Evolutionary conservation across 1,284 basidiomycete genomes (phyloP), one percentile per base, ranked within the genome.

Genomic region (Naganishia sp.): DNA sequence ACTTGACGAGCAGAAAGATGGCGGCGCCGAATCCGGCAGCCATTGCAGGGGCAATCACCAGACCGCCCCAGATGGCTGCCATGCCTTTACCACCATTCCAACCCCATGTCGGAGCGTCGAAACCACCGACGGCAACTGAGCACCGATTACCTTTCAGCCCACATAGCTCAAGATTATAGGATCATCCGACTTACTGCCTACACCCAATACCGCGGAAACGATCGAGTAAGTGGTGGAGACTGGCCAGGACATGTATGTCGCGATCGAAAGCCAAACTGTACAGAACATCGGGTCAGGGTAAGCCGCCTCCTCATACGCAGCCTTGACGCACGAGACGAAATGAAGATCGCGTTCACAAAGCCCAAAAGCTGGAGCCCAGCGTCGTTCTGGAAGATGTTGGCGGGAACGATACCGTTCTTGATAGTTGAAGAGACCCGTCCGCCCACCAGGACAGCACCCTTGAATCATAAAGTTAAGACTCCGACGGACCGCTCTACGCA

Each of bases 121-220:
- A 66, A 10, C 82, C 81, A 31, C 75, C 79, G 13, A 78, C 71
- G 1, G 82, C 83, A 23, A 83, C 57, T 60, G 32, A 6, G n/a
- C 35, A 41, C 28, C 28, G 32, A 41, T 13, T 1, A 11, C 6
- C 6, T 35, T 6, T 49, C 32, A 58, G 56, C 11, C 11, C 6
- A n/a, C 9, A 10, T 49, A n/a, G 17, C 9, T 35, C 10, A 11
- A 3, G n/a, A 11, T 2, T 6, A 1, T 2, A 7, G 18, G 32
- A 1, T n/a, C 5, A 9, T 13, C 17, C 7, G 3, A 50, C 57
- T 42, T 25, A 60, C 57, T 79, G 67, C 83, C 83, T 39, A 71
- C 80, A 91, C 92, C 92, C 79, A 94, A 96, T 88, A 98, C 97
- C 81, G 98, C 97, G 3, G 81, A 81, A 35, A 83, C 77, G 67